phyloP scores from a whole-genome alignment of 345 rosid genomes.

The Litchi chinensis region DNA sequence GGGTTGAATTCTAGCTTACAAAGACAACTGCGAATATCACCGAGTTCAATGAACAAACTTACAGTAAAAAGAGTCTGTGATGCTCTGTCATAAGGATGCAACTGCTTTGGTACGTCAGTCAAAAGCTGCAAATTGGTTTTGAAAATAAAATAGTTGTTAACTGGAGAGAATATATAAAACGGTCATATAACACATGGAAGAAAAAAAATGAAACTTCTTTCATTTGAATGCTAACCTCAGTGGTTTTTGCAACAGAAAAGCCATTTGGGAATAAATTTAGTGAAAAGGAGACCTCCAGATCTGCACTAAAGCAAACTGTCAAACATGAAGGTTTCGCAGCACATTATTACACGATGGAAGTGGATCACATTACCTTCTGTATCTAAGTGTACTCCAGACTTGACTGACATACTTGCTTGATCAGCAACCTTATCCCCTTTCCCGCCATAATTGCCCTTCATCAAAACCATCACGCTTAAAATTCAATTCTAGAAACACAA shows the following conservation, averaged over 20 bases:
- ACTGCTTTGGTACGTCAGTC: constrained; percentile 17
- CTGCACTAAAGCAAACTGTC: constrained; percentile 20
- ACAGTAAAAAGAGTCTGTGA: constrained; percentile 28
- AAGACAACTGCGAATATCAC: neutral
- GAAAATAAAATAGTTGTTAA: neutral
- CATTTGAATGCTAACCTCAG: constrained; percentile 25
- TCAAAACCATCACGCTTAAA: neutral
- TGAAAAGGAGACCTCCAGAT: constrained; percentile 27
- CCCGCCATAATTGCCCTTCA: constrained; percentile 17
- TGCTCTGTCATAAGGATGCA: constrained; percentile 30
- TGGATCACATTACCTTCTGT: constrained; percentile 22
- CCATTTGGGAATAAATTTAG: constrained; percentile 31
- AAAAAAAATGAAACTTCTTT: neutral
- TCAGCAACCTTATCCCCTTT: constrained; percentile 13
- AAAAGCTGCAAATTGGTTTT: constrained; percentile 9
- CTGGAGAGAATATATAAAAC: neutral
- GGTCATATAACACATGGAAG: neutral
- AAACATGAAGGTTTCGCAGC: neutral
- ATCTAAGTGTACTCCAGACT: constrained; percentile 4
- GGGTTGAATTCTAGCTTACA: neutral
- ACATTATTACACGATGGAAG: neutral
- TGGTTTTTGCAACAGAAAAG: constrained; percentile 28
- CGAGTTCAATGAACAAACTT: constrained; percentile 8
- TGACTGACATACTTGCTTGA: constrained; percentile 1
- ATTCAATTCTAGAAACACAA: constrained; percentile 3